Evolutionary conservation across 208 protist genomes (phyloP), one percentile per base, ranked within the genome.

Genomic region (Leishmania braziliensis): DNA sequence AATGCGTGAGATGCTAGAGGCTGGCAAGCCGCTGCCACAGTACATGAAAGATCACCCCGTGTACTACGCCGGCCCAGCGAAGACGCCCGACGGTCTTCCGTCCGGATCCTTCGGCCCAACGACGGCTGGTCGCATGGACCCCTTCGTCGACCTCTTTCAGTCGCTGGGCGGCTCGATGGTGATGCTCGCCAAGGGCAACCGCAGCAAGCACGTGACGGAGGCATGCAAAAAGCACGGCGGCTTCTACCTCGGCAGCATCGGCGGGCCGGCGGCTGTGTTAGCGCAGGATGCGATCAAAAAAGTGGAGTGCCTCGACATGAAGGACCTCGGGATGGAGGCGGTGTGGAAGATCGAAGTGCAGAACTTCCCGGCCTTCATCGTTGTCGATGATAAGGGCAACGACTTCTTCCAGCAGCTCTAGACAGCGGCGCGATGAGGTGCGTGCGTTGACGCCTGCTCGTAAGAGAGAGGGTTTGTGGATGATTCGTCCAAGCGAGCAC

Each of bases 31-130:
- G n/a, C 83, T 99, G 58, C 98, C 98, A 46, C 69, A 98, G 71
- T 99, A 99, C 92, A 90, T 99, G 80, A 98, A 98, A 87, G 88
- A 99, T 70, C 94, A 99, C 89, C 96, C 97, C 29, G 91, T 99
- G 58, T 99, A 99, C 92, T 99, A 99, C 89, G 98, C 95, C n/a
- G 98, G 98, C 48, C 99, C 99, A n/a, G 99, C 99, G 18, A 99
- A 99, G 94, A 95, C 95, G 63, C 98, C 98, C 8, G 89, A 98
- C 5, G 98, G 98, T 8, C 82, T 97, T 63, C 87, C 98, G 8
- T 98, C 94, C 29, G 98, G 98, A 60, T 99, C 97, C 65, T 99
- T 99, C 78, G 98, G 98, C 33, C 98, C 98, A 51, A 99, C 98
- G 51, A 99, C 98, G 2, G 98, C 98, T 39, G 98, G 97, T 6